A percentile compares a stretch with the other conserved stretches of the same genome.
Conservation (phyloP, 2,329 filamentous ascomycete genomes). For the Hymenoscyphus salicellus region DNA sequence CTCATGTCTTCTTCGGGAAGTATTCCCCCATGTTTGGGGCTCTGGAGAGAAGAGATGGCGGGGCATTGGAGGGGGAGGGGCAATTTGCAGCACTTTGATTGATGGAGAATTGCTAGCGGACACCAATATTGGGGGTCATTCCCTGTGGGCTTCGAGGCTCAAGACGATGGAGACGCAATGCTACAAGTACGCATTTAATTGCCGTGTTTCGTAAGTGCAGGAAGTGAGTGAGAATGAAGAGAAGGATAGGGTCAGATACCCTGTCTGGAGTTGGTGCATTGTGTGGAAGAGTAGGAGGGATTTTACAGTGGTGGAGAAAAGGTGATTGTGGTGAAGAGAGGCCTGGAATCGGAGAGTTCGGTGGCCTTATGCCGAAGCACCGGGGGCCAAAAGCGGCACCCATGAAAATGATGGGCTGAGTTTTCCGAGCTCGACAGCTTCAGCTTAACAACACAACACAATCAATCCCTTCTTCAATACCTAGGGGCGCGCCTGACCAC, state of each 20-base stretch:
- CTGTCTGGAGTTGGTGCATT: neutral
- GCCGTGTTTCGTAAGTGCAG: neutral
- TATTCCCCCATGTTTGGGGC: slow-evolving; percentile 4
- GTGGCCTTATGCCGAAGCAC: neutral
- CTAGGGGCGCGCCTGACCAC: neutral
- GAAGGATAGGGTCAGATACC: neutral
- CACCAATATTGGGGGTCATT: neutral
- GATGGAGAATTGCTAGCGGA: slow-evolving; percentile 18
- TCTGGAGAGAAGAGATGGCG: slow-evolving; percentile 10
- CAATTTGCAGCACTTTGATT: slow-evolving; percentile 14
- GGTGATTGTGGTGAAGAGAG: neutral
- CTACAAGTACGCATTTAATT: too few relatives aligned
- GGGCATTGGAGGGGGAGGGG: slow-evolving; percentile 6
- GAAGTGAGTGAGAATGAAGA: neutral
- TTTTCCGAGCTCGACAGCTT: neutral
- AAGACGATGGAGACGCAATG: neutral
- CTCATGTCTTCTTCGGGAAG: neutral
- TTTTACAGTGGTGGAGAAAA: slow-evolving; percentile 1
- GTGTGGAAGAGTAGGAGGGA: neutral
- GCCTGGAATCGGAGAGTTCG: neutral
- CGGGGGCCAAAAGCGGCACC: neutral
- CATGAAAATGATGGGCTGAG: neutral
- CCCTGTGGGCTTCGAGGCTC: neutral
- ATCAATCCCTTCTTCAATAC: neutral
- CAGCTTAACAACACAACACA: neutral